Percentiles rank a stretch among this genome's conserved stretches.
Evolutionary conservation across 495 filamentous ascomycete genomes (phyloP).

Genomic region (Pyronema omphalodes): DNA sequence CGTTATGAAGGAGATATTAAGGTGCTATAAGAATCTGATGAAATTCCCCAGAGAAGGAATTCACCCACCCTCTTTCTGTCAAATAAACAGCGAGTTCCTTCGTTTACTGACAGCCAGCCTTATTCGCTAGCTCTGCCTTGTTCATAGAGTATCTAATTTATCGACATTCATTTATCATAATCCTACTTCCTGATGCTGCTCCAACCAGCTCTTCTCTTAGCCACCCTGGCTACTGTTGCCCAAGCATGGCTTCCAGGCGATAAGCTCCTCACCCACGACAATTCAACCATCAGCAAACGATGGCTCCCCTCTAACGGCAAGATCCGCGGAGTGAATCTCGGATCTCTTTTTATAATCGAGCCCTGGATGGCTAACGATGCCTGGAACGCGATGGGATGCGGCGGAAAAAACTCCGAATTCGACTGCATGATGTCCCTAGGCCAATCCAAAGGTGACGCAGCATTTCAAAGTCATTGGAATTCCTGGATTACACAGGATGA

Average conservation of each 20-base stretch:
- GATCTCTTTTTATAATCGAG: conserved; percentile 41
- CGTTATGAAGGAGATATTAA: too few relatives aligned
- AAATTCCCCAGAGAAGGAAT: too few relatives aligned
- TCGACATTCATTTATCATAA: too few relatives aligned
- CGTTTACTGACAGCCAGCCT: too few relatives aligned
- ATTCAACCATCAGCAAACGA: neutral
- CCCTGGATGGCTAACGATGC: conserved; percentile 36
- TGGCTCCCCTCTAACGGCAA: conserved; percentile 28
- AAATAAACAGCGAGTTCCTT: too few relatives aligned
- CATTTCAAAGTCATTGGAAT: conserved; percentile 40
- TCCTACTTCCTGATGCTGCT: neutral
- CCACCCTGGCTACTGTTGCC: conserved; percentile 4
- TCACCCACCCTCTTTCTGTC: too few relatives aligned
- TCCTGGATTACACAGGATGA: conserved; percentile 32
- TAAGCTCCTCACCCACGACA: conserved; percentile 27
- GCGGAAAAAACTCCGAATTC: conserved; percentile 33
- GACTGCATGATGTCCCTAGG: conserved; percentile 38
- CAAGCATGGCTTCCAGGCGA: conserved; percentile 18
- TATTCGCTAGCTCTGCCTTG: too few relatives aligned
- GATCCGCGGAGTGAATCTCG: conserved; percentile 44
- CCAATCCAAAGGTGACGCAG: conserved; percentile 25
- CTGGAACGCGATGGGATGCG: conserved; percentile 40
- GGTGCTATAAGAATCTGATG: too few relatives aligned
- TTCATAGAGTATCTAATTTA: too few relatives aligned
- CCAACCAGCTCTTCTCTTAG: conserved; percentile 2